phyloP scores from a whole-genome alignment of 164 flowering plant species.

The Annona cherimola region DNA sequence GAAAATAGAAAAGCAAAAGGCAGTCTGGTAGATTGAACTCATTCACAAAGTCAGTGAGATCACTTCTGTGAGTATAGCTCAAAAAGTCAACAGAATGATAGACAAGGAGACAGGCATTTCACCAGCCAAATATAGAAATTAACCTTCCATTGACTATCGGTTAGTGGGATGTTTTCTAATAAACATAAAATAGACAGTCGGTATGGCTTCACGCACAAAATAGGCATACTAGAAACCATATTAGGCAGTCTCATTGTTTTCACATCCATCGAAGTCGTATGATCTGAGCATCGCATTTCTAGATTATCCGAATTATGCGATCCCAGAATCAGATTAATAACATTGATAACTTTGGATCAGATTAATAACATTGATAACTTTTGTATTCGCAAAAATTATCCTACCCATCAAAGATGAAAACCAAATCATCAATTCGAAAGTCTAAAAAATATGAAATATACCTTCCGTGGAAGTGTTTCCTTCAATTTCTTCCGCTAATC shows the following conservation, averaged over 20 bases:
- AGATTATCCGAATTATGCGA: neutral
- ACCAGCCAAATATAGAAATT: no score
- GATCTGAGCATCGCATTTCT: neutral
- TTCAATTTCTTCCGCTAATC: constrained; percentile 7
- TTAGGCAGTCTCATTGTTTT: neutral
- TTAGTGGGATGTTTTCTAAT: neutral
- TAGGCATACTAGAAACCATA: neutral
- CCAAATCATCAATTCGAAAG: neutral
- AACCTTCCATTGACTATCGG: neutral
- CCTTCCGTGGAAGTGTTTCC: constrained; percentile 1
- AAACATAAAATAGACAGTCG: neutral
- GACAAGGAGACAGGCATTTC: no score
- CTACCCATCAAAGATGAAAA: neutral
- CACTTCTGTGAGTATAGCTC: no score
- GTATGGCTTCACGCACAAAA: neutral
- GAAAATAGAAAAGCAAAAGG: neutral
- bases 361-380: neutral
- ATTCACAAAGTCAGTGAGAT: neutral
- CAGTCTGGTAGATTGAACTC: neutral
- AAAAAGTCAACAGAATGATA: no score
- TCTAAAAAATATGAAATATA: neutral
- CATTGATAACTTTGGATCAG: neutral
- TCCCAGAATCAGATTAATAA: neutral
- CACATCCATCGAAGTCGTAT: neutral
- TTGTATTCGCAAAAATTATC: neutral